These are phyloP conservation scores for Chrysoporthe deuterocubensis DNA, from an alignment of 2,329 filamentous ascomycete species.

Conservation along the genomic window DNA sequence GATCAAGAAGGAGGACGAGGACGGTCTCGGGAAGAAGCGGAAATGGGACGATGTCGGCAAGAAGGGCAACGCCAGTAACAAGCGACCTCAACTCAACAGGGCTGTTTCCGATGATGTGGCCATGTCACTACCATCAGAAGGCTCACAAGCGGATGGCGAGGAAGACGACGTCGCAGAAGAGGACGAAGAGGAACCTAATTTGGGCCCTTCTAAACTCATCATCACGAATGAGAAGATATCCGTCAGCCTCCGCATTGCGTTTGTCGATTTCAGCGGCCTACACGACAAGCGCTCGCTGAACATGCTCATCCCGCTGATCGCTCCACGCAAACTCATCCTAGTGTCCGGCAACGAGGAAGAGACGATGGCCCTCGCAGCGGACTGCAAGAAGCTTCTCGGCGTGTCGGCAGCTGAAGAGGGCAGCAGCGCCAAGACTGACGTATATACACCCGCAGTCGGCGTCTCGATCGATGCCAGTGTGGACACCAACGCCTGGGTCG, in stretches of 20 bases:
- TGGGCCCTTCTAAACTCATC: conserved; percentile 76
- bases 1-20: conserved; percentile 56
- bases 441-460: conserved; percentile 82
- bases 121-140: conserved; percentile 39
- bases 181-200: conserved; percentile 50
- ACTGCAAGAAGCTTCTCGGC: conserved; percentile 72
- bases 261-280: conserved; percentile 88
- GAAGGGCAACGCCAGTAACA: conserved; percentile 54
- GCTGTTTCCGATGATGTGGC: conserved; percentile 52
- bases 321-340: conserved; percentile 93
- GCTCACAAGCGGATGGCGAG: conserved; percentile 48
- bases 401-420: conserved; percentile 46
- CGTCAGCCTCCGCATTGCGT: conserved; percentile 77
- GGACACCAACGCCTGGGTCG: conserved; percentile 96
- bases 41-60: conserved; percentile 80
- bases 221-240: conserved; percentile 66
- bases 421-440: conserved; percentile 58
- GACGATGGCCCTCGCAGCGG: conserved; percentile 75
- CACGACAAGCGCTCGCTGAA: conserved; percentile 93
- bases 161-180: conserved; percentile 65
- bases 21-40: conserved; percentile 84
- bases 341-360: conserved; percentile 80
- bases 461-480: conserved; percentile 84
- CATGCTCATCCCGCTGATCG: conserved; percentile 92
- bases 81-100: conserved; percentile 58